Conservation (phyloP, 371 early-diverging fungal species). For the Chytridium lagenaria region DNA sequence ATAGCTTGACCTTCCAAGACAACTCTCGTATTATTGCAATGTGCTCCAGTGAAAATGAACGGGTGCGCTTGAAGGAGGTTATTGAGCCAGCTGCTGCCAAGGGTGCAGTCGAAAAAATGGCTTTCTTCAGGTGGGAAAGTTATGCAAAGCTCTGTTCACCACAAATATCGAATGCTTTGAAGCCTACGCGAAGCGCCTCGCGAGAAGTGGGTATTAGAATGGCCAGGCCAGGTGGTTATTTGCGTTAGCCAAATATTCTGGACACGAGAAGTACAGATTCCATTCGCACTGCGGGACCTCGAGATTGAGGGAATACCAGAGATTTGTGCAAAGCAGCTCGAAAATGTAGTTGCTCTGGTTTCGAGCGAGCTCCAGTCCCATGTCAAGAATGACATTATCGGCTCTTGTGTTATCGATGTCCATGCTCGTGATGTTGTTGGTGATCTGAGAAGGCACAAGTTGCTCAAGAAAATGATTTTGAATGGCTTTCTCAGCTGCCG, state of each 20-base stretch:
- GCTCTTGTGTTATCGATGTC: conserved; percentile 63
- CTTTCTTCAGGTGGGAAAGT: conserved; percentile 61
- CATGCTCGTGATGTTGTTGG: conserved; percentile 63
- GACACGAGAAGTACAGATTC: conserved; percentile 62
- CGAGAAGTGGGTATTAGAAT: conserved; percentile 62
- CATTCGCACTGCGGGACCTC: conserved; percentile 49
- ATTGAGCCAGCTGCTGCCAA: conserved; percentile 61
- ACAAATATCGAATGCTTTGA: conserved; percentile 53
- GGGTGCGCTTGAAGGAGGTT: conserved; percentile 59
- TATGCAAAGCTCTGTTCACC: conserved; percentile 60
- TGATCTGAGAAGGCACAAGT: conserved; percentile 51
- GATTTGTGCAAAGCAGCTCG: conserved; percentile 53
- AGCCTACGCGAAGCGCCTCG: conserved; percentile 58
- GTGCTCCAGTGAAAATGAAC: conserved; percentile 61
- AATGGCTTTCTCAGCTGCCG: conserved; percentile 63
- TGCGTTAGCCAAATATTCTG: conserved; percentile 64
- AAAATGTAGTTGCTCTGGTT: conserved; percentile 59
- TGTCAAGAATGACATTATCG: conserved; percentile 61
- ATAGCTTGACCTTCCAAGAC: conserved; percentile 59
- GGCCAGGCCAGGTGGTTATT: conserved; percentile 67
- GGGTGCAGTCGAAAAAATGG: conserved; percentile 66
- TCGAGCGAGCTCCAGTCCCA: conserved; percentile 56
- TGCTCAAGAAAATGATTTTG: conserved; percentile 56
- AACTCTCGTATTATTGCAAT: conserved; percentile 59
- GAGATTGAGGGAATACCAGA: conserved; percentile 49